phyloP scores from a whole-genome alignment of 495 filamentous ascomycete genomes.

The Lophiotrema nucula region DNA sequence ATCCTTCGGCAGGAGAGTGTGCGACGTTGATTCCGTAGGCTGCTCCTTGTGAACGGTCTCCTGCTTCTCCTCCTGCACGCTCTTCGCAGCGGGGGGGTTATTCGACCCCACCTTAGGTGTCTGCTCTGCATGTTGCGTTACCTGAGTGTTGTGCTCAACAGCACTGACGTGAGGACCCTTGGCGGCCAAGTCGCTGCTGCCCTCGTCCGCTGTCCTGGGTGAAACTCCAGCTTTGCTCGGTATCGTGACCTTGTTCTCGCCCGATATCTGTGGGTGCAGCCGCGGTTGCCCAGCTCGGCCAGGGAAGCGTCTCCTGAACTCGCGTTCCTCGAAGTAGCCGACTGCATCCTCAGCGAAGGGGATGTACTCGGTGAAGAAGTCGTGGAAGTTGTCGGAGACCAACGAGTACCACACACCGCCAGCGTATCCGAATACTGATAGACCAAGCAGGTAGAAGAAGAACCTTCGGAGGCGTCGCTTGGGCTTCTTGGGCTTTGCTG shows the following conservation, averaged over 20 bases:
- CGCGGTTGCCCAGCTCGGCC: slow-evolving; percentile 57
- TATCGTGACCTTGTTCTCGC: slow-evolving; percentile 73
- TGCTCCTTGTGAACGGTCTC: slow-evolving; percentile 35
- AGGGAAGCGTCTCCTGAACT: slow-evolving; percentile 89
- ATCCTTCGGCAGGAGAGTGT: slow-evolving; percentile 37
- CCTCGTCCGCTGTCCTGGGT: slow-evolving; percentile 69
- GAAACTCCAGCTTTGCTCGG: slow-evolving; percentile 81
- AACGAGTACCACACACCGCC: slow-evolving; percentile 89
- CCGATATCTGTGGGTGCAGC: slow-evolving; percentile 46
- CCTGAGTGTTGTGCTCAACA: slow-evolving; percentile 21
- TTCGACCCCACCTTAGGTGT: slow-evolving; percentile 21
- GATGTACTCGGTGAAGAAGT: slow-evolving; percentile 97
- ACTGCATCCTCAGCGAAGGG: slow-evolving; percentile 94
- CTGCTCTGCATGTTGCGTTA: not conserved
- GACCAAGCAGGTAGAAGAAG: slow-evolving; percentile 67
- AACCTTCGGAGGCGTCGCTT: slow-evolving; percentile 74
- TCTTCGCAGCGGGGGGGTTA: not conserved
- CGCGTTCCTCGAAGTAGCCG: slow-evolving; percentile 94
- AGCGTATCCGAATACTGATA: slow-evolving; percentile 74
- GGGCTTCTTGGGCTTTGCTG: slow-evolving; percentile 64
- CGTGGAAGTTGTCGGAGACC: slow-evolving; percentile 95
- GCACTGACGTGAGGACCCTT: slow-evolving; percentile 42
- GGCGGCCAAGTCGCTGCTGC: slow-evolving; percentile 22
- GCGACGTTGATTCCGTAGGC: slow-evolving; percentile 23
- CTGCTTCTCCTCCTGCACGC: slow-evolving; percentile 29